Percentiles rank a stretch among this genome's conserved stretches.
phyloP scores from a whole-genome alignment of 257 asterid species.

The Gentiana dahurica region DNA sequence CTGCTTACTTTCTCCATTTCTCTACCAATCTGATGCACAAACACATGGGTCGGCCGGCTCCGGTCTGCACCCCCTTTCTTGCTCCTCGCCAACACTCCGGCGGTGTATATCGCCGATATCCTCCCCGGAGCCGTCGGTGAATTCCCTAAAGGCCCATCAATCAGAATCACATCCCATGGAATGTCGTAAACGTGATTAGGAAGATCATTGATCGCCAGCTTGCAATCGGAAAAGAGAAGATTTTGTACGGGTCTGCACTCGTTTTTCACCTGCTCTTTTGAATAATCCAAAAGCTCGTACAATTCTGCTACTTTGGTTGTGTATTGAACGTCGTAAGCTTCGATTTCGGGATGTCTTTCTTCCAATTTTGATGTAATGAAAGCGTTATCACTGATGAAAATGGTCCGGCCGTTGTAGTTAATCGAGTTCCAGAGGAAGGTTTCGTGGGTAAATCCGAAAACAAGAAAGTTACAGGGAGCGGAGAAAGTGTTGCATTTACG shows the following conservation, averaged over 20 bases:
- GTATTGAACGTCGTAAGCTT: constrained; percentile 69
- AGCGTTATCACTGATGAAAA: constrained; percentile 54
- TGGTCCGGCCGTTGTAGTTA: constrained; percentile 69
- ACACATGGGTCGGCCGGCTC: constrained; percentile 35
- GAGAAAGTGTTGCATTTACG: constrained; percentile 32
- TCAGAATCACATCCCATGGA: constrained; percentile 62
- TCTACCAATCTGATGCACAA: constrained; percentile 57
- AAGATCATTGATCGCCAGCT: constrained; percentile 60
- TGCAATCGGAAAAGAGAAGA: constrained; percentile 73
- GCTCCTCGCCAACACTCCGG: constrained; percentile 79
- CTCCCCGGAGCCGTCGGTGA: constrained; percentile 54
- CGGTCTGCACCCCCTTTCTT: constrained; percentile 34
- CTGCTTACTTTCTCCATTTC: constrained; percentile 56
- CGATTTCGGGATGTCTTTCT: constrained; percentile 44
- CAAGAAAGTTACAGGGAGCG: constrained; percentile 61
- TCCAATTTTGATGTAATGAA: constrained; percentile 42
- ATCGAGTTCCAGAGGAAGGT: constrained; percentile 68
- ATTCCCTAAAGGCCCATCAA: constrained; percentile 73
- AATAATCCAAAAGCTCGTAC: constrained; percentile 38
- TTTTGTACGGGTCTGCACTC: constrained; percentile 49
- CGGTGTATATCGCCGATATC: constrained; percentile 61
- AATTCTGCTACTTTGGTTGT: constrained; percentile 61
- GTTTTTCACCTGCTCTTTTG: constrained; percentile 19
- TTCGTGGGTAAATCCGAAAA: constrained; percentile 72
- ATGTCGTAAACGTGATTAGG: constrained; percentile 91